Percentiles rank a stretch among this genome's conserved stretches.
phyloP scores from a whole-genome alignment of 805 yeast species.

The Wickerhamomyces tratensis region DNA sequence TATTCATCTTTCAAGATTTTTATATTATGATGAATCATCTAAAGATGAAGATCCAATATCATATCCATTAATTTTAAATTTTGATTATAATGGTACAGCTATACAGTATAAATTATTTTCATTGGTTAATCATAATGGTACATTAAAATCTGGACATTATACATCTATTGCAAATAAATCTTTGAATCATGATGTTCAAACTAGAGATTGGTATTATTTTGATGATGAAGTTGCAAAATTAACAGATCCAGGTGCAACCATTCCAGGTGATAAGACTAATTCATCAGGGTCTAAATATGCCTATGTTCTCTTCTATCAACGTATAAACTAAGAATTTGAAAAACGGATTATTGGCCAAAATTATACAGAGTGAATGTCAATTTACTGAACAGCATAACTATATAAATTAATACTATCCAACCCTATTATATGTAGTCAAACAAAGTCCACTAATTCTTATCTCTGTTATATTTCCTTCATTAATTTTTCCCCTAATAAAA shows the following conservation, averaged over 20 bases:
- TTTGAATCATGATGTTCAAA: slow-evolving; percentile 23
- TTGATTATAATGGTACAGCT: slow-evolving; percentile 28
- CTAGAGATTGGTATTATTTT: slow-evolving; percentile 60
- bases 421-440: too few relatives aligned
- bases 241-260: slow-evolving; percentile 30
- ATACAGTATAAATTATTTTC: slow-evolving; percentile 46
- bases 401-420: too few relatives aligned
- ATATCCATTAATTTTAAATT: slow-evolving; percentile 45
- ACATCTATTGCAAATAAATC: slow-evolving; percentile 52
- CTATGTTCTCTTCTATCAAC: not conserved
- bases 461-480: too few relatives aligned
- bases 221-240: slow-evolving; percentile 59
- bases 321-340: not conserved
- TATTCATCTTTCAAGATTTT: slow-evolving; percentile 78
- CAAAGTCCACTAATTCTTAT: too few relatives aligned
- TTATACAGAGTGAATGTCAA: too few relatives aligned
- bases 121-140: slow-evolving; percentile 64
- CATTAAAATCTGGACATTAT: slow-evolving; percentile 66
- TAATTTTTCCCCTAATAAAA: too few relatives aligned
- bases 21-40: slow-evolving; percentile 41
- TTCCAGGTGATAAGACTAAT: too few relatives aligned
- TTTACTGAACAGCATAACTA: too few relatives aligned
- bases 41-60: slow-evolving; percentile 40
- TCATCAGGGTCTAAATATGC: not conserved
- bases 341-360: too few relatives aligned